phyloP scores from a whole-genome alignment of 2,329 filamentous ascomycete genomes.

The Aspergillus unguis region DNA sequence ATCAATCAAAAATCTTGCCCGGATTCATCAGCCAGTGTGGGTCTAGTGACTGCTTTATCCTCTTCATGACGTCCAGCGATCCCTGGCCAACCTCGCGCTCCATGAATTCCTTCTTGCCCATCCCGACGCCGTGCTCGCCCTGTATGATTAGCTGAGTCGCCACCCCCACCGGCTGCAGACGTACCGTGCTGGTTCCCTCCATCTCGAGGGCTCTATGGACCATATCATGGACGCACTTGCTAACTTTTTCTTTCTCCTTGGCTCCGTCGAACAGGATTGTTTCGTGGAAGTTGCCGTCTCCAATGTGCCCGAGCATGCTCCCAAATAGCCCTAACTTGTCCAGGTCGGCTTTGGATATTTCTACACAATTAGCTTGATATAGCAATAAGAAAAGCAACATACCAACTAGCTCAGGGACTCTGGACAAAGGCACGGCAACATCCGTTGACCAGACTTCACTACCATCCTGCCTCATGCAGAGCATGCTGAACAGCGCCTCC shows the following conservation, averaged over 20 bases:
- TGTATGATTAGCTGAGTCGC: conserved; percentile 17
- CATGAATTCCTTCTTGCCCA: conserved; percentile 81
- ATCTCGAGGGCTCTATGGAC: conserved; percentile 85
- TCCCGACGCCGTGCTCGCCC: conserved; percentile 80
- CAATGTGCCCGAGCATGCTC: conserved; percentile 82
- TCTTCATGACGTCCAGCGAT: conserved; percentile 81
- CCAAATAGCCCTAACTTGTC: conserved; percentile 82
- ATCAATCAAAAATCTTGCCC: conserved; percentile 81
- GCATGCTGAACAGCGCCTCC: conserved; percentile 59
- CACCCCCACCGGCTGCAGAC: background rate
- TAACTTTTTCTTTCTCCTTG: conserved; percentile 52
- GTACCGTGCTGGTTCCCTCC: conserved; percentile 80
- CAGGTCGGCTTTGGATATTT: conserved; percentile 85
- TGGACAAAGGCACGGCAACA: conserved; percentile 58
- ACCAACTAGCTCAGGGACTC: conserved; percentile 61
- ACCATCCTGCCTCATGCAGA: conserved; percentile 53
- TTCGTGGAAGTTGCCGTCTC: conserved; percentile 92
- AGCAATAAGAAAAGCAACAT: conserved; percentile 14
- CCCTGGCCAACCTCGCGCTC: conserved; percentile 73
- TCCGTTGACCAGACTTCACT: conserved; percentile 61
- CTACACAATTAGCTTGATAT: conserved; percentile 41
- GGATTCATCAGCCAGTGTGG: conserved; percentile 88
- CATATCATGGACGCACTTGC: conserved; percentile 75
- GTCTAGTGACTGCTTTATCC: conserved; percentile 75
- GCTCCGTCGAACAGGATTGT: conserved; percentile 83